Evolutionary conservation across 495 filamentous ascomycete genomes (phyloP).

Genomic region (Chaetomium fimeti): DNA sequence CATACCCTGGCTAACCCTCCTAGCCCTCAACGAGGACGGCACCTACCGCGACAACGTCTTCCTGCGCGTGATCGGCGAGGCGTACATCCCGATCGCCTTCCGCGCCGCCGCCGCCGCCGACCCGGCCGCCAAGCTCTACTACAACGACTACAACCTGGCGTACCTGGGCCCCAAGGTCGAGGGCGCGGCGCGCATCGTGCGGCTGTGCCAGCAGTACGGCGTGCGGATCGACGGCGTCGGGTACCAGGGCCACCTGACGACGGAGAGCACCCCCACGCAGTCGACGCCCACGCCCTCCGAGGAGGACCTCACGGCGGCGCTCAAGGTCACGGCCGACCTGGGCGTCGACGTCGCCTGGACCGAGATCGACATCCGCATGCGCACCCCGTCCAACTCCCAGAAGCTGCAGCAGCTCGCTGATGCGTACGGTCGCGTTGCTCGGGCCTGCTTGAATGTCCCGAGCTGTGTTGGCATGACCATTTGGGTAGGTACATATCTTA

Average conservation of each 20-base stretch:
- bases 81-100: conserved; percentile 59
- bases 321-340: conserved; percentile 48
- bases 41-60: conserved; percentile 57
- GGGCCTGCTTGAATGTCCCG: conserved; percentile 50
- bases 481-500: conserved; percentile 45
- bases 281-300: conserved; percentile 29
- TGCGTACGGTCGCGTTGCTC: conserved; percentile 37
- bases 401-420: conserved; percentile 37
- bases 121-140: conserved; percentile 60
- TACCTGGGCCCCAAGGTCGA: conserved; percentile 35
- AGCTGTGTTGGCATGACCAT: conserved; percentile 66
- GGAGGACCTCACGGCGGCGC: conserved; percentile 45
- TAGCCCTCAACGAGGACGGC: conserved; percentile 61
- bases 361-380: conserved; percentile 61
- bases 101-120: conserved; percentile 50
- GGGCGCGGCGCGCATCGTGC: conserved; percentile 54
- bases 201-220: conserved; percentile 51
- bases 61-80: conserved; percentile 55
- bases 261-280: conserved; percentile 49
- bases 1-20: too few species aligned
- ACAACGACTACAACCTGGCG: conserved; percentile 70
- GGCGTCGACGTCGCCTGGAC: conserved; percentile 61
- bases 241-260: conserved; percentile 60
- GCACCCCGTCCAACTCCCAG: conserved; percentile 42
- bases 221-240: conserved; percentile 64